Conservation (phyloP, 495 filamentous ascomycete species). For the Aspergillus kassunensis region DNA sequence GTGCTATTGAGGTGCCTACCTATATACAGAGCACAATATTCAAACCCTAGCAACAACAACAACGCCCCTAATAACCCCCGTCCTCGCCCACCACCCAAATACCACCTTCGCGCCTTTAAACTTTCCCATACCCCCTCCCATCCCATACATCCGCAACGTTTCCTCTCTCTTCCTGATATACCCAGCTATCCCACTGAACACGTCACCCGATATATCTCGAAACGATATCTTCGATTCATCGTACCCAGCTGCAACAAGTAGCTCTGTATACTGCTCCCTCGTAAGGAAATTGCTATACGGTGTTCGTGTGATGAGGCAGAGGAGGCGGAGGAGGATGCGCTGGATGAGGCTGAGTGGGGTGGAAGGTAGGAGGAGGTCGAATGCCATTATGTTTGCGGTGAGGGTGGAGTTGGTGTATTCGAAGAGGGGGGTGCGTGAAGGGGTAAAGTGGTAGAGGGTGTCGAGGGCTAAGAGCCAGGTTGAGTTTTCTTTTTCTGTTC, state of each 20-base stretch:
- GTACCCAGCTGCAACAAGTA: constrained; percentile 44
- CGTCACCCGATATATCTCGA: constrained; percentile 41
- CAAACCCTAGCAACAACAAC: constrained; percentile 40
- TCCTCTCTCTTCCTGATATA: constrained; percentile 31
- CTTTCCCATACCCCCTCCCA: constrained; percentile 30
- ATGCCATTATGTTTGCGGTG: constrained; percentile 43
- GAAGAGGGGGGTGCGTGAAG: constrained; percentile 40
- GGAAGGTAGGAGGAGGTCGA: constrained; percentile 31
- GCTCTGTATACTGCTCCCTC: constrained; percentile 51
- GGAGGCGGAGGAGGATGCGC: constrained; percentile 24
- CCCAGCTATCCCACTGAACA: constrained; percentile 35
- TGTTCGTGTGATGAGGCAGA: constrained; percentile 30
- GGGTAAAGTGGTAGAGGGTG: constrained; percentile 48
- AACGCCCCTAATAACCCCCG: constrained; percentile 37
- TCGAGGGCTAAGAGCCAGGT: constrained; percentile 48
- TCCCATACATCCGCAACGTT: constrained; percentile 29
- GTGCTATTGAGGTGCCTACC: too few species aligned
- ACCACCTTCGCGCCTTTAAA: constrained; percentile 30
- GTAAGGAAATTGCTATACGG: constrained; percentile 46
- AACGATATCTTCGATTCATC: constrained; percentile 31
- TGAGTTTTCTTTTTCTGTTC: neutral
- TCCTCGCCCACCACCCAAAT: constrained; percentile 46
- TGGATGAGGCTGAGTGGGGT: constrained; percentile 4
- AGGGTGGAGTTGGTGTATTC: constrained; percentile 28
- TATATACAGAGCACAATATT: too few species aligned